Evolutionary conservation across 129 eudicot species (phyloP), one percentile per base, ranked within the genome.

Genomic region (Flaveria trinervia): DNA sequence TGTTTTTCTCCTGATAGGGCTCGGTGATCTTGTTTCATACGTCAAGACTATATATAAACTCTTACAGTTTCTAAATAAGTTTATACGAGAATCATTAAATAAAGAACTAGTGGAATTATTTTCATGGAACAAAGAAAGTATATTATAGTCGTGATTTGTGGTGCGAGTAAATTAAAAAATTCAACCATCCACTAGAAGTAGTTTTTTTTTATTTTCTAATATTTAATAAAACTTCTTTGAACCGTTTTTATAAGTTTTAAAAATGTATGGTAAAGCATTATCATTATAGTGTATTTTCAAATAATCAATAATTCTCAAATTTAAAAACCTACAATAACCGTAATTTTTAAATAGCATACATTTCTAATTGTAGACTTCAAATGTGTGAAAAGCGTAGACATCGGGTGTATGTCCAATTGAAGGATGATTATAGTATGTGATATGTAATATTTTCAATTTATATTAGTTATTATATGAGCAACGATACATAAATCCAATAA

Each of bases 331-430:
- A 16, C 0, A 16, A 51, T 51, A 51, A 16, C 20, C 41, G 5
- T 11, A 51, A 9, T 17, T 7, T 51, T 51, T 51, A 51, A 51
- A 51, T 4, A 51, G 7, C 57, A 51, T 4, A 14, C 57, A 51
- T 15, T 15, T 51, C 22, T 51, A 51, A 51, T 16, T 51, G 57
- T 16, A 51, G 16, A 16, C 57, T 51, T 51, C 22, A 51, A 14
- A 67, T 39, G 52, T 7, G 50, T 67, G 71, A 41, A 41, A 39
- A 67, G 17, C 7, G 18, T 36, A 17, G 52, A 41, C 71, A 36
- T 67, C 28, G 71, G 50, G 71, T 11, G 17, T 67, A 67, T 25
- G 52, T 62, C 41, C 68, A 62, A 25, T 26, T 62, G 41, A 41
- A 62, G 43, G 18, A 62, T 62, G 43, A 62, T 62, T 5, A 62